These are phyloP conservation scores for Lunasporangiospora selenospora DNA, from an alignment of 192 early-diverging fungal genomes.

Conservation along the genomic window DNA sequence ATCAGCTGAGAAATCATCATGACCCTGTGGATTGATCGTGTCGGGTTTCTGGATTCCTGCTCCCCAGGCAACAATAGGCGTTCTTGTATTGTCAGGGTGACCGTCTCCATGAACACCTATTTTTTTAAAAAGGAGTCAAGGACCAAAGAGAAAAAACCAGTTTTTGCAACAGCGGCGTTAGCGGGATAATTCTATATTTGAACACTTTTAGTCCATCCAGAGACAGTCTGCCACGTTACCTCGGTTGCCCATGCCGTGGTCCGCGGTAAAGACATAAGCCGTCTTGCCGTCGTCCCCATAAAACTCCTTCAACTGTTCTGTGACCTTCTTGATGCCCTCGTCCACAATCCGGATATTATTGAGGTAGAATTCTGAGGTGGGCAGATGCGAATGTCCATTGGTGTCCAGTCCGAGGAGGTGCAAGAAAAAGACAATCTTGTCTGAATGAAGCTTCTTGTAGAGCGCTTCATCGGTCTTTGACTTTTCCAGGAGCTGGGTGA, in stretches of 20 bases:
- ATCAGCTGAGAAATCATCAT: slow-evolving; percentile 73
- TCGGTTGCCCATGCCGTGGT: slow-evolving; percentile 96
- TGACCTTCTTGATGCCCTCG: slow-evolving; percentile 70
- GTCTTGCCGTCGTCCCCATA: slow-evolving; percentile 84
- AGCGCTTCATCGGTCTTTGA: slow-evolving; percentile 55
- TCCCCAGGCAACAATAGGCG: slow-evolving; percentile 95
- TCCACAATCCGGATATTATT: slow-evolving; percentile 89
- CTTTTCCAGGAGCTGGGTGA: slow-evolving; percentile 71
- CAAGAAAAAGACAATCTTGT: slow-evolving; percentile 90
- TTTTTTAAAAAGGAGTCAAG: too few species aligned
- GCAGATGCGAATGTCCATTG: slow-evolving; percentile 90
- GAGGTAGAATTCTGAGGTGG: slow-evolving; percentile 86
- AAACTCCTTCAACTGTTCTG: slow-evolving; percentile 74
- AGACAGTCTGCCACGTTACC: slow-evolving; percentile 49
- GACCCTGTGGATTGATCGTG: slow-evolving; percentile 61
- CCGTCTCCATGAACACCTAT: slow-evolving; percentile 94
- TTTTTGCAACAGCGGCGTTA: too few species aligned
- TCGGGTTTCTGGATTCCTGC: slow-evolving; percentile 81
- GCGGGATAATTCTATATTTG: too few species aligned
- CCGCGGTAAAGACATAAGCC: slow-evolving; percentile 91
- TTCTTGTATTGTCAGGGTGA: slow-evolving; percentile 93
- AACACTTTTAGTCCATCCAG: too few species aligned
- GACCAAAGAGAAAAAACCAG: too few species aligned
- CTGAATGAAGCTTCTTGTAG: slow-evolving; percentile 64
- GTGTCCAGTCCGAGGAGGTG: slow-evolving; percentile 96